Evolutionary conservation across 2,329 filamentous ascomycete species (phyloP).

Genomic region (Beauveria pseudobassiana): DNA sequence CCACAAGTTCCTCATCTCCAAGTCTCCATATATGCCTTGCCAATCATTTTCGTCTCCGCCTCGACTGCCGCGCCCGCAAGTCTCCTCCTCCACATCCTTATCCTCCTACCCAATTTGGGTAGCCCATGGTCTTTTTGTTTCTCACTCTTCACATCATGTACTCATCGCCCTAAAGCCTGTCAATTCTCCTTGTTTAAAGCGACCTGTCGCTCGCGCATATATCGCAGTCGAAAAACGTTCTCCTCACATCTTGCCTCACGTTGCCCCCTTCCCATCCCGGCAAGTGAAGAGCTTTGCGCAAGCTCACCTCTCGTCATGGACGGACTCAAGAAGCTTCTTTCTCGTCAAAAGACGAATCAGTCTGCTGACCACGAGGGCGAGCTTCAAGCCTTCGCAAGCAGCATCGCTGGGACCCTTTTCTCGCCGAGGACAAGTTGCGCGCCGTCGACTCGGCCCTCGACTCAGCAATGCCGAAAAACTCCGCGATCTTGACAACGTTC

Average conservation of each 20-base stretch:
- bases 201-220: neutral
- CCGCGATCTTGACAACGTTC: constrained; percentile 35
- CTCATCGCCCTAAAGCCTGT: too few relatives aligned
- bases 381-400: constrained; percentile 36
- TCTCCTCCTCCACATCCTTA: constrained; percentile 5
- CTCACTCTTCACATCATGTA: too few relatives aligned
- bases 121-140: neutral
- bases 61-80: neutral
- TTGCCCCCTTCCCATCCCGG: neutral
- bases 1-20: neutral
- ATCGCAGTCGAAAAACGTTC: neutral
- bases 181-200: neutral
- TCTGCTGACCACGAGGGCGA: constrained; percentile 18
- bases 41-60: neutral
- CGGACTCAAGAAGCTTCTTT: constrained; percentile 8
- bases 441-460: constrained; percentile 40
- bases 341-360: constrained; percentile 10
- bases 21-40: neutral
- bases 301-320: neutral
- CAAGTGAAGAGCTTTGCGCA: neutral
- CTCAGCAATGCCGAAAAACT: constrained; percentile 37
- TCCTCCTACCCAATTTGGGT: constrained; percentile 9
- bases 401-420: constrained; percentile 50
- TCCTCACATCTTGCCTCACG: neutral
- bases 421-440: constrained; percentile 45